Base-by-base conservation (phyloP, 805 yeast species). In the Saturnispora quitensis region DNA sequence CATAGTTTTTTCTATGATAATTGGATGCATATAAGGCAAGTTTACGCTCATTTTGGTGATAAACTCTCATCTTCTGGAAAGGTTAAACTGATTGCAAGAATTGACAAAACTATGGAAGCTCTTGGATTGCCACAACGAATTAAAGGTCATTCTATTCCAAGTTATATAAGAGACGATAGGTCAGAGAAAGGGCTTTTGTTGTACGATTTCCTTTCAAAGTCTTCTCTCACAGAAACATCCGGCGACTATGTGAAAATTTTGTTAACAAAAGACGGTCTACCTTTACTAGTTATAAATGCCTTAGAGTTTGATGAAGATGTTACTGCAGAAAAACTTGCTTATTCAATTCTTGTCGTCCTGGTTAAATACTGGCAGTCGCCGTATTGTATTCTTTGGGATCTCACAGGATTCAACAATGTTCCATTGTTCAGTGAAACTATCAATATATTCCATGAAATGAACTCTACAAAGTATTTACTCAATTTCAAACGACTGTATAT, bases 121-220 rank as follows among this genome's bases (percentile, higher is more conserved):
- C 64, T 80, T 35, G 90, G 90, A 0, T 77, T 79, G 56, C 89
- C 90, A 0, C 73, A 72, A 47, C 69, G 80, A 43, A 67, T 74
- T 22, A 74, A 73, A 43, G 80, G 78, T 10, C 76, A 80, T 52
- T 81, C 79, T 53, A 76, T 82, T 18, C 80, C 84, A 0, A 71
- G 73, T 4, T 71, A 73, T 17, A 73, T 80, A 34, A 77, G 75
- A 52, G 74, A 74, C 35, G 73, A 74, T 45, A 71, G 68, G 38
- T 57, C 68, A 45, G 78, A 76, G 40, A 72, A 70, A 35, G 76
- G 77, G 47, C 67, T 75, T 1, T 78, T 76, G 52, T 70, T 82
- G 25, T 81, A 78, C 58, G 95, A 88, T 52, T 86, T 86, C 57
- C 82, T 89, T 88, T 76, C 80, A 25, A 81, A 80, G 51, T 76